Base-by-base conservation (phyloP, 2,329 filamentous ascomycete species). In the Penicillium sp. region DNA sequence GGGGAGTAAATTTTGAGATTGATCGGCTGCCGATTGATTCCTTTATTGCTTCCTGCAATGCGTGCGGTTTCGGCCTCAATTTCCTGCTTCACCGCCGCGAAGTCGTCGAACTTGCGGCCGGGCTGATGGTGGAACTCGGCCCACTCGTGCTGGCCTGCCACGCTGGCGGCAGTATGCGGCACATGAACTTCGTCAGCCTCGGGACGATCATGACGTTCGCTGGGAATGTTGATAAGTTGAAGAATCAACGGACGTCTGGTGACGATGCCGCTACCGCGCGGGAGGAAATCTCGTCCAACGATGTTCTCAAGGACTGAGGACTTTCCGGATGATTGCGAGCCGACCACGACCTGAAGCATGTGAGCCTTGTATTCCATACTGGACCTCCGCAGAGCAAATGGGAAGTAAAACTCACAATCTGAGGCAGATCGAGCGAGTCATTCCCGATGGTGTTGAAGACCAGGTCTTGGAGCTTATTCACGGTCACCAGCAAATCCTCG, bases 401-500 rank as follows among this genome's bases (percentile, higher is more conserved):
- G 2, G 12, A 10, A 59, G 37, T 28, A 17, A 14, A 12, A 72
- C 80, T 61, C 81, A 95, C 92, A 76, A 98, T 98, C 71, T 98
- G 92, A 42, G 92, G 92, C 41, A 98, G 74, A 69, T 98, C 92
- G 45, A 98, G 77, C 36, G 90, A 96, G 68, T 98, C 92, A 73
- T 89, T 96, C 68, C 92, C 92, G 67, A 98, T 98, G 54, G 92
- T 98, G 72, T 98, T 98, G 75, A 98, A 98, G 60, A 98, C 92
- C 61, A 98, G 72, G 68, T 96, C 92, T 69, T 98, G 92, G 60
- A 98, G 76, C 75, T 94, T 94, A 75, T 98, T 98, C 71, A 98
- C 92, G 50, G 88, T 93, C 55, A 79, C 80, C 64, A 98, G 79
- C 68, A 98, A 74, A 69, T 98, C 89, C 69, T 98, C 92, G 62